A percentile compares a stretch with the other conserved stretches of the same genome.
phyloP scores from a whole-genome alignment of 1,284 basidiomycete genomes.

The Hortiboletus rubellus region DNA sequence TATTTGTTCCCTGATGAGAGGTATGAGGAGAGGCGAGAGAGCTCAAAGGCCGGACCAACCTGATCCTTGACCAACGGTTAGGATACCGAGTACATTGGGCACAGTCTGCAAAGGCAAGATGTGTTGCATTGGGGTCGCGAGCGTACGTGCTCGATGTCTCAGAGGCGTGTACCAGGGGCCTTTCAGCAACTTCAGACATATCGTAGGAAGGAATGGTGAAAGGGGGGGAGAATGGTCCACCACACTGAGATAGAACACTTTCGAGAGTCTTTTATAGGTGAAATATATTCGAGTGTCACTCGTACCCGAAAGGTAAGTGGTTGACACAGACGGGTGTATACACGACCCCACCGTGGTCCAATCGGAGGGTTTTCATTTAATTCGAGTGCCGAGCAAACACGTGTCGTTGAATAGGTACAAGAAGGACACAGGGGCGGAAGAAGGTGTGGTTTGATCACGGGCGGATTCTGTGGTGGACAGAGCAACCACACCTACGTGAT shows the following conservation, averaged over 20 bases:
- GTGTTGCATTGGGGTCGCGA: constrained; percentile 2
- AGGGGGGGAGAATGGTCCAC: neutral
- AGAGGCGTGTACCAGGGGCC: constrained; percentile 16
- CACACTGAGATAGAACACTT: neutral
- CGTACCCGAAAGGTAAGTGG: constrained; percentile 2
- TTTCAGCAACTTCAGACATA: constrained; percentile 26
- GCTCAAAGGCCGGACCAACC: constrained; percentile 40
- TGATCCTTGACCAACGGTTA: constrained; percentile 56
- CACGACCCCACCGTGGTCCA: neutral
- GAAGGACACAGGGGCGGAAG: neutral
- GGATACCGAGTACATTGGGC: constrained; percentile 38
- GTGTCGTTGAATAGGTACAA: neutral
- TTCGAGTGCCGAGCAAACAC: neutral
- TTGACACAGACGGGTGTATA: neutral
- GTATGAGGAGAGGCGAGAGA: neutral
- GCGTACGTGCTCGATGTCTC: constrained; percentile 17
- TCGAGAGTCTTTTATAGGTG: constrained; percentile 23
- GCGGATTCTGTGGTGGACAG: neutral
- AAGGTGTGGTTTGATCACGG: neutral
- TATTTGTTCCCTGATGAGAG: constrained; percentile 39
- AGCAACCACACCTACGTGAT: constrained; percentile 17
- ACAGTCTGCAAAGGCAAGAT: constrained; percentile 28
- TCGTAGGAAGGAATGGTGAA: constrained; percentile 2
- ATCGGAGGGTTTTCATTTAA: constrained; percentile 11
- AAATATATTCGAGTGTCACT: neutral